A percentile compares a stretch with the other conserved stretches of the same genome.
Conservation (phyloP, 1,284 basidiomycete species). For the Pyrrhoderma lamaoense region DNA sequence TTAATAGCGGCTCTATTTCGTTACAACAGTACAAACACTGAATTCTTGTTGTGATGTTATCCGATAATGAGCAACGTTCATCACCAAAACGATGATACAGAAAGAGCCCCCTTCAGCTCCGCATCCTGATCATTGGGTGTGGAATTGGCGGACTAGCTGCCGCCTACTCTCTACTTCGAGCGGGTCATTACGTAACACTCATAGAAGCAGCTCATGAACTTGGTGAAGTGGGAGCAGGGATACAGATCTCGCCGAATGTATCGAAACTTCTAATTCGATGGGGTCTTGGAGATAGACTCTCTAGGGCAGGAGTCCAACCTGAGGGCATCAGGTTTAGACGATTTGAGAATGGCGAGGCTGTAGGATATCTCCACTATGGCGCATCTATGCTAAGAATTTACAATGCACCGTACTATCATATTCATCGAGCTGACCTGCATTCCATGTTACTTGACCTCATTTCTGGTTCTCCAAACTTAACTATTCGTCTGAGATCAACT, state of each 20-base stretch:
- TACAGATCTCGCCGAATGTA: constrained; percentile 42
- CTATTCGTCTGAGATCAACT: constrained; percentile 32
- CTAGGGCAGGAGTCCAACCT: constrained; percentile 32
- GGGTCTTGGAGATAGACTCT: constrained; percentile 33
- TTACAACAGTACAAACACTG: too few species aligned
- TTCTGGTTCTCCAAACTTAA: constrained; percentile 30
- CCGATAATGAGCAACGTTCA: too few species aligned
- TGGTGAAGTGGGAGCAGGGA: constrained; percentile 43
- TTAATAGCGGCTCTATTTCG: too few species aligned
- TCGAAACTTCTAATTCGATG: constrained; percentile 34
- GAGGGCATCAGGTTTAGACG: constrained; percentile 34
- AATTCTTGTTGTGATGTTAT: too few species aligned
- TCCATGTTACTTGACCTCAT: constrained; percentile 37
- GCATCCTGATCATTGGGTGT: constrained; percentile 40
- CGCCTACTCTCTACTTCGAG: constrained; percentile 35
- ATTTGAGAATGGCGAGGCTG: constrained; percentile 33
- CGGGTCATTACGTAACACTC: constrained; percentile 38
- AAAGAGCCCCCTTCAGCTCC: constrained; percentile 25
- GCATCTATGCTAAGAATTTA: constrained; percentile 29
- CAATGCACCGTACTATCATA: constrained; percentile 45
- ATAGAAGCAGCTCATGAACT: constrained; percentile 36
- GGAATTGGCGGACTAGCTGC: constrained; percentile 42
- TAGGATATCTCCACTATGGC: constrained; percentile 36
- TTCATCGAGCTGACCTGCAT: constrained; percentile 48
- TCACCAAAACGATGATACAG: too few species aligned